Base-by-base conservation (phyloP, 2,329 filamentous ascomycete genomes). In the Fusarium tuaranense region DNA sequence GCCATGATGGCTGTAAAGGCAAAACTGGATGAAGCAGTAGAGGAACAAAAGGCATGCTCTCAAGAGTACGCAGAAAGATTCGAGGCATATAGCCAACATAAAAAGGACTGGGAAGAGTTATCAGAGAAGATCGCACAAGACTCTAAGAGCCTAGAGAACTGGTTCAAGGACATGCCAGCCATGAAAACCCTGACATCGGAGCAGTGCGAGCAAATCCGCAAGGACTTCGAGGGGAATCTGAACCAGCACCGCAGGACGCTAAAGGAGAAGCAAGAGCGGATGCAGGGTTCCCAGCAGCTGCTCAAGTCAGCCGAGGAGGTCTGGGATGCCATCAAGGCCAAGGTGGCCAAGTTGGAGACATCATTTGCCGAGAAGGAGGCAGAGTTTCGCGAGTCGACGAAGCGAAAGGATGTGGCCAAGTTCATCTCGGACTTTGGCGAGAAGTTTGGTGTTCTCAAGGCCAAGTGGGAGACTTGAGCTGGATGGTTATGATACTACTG, bases 261-360 rank as follows among this genome's bases (percentile, higher is more conserved):
- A 10, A 38, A 46, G 6, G 57, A 39, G 8, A 70, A 66, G 7
- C 53, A 32, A 1, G 46, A 41, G 8, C 41, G 39, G 2, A 14
- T 18, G 1, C 27, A 59, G 1, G 25, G 4, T 20, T 30, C 48
- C 18, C 30, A 30, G 7, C 7, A 8, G 3, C 18, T 55, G 18
- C n/a, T 63, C 0, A 12, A 36, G 2, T 46, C 30, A 0, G 51
- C 20, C 2, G 16, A 22, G 1, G 5, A 57, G 6, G 27, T 55
- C 16, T 53, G 58, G 8, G n/a, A 9, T 3, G 8, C 8, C 7
- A 16, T 8, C 9, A 48, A 68, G 7, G 16, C 9, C 7, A 27
- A 41, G 7, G 7, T 67, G 0, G 18, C 6, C 1, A 4, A 14
- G 2, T 30, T 14, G 6, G 2, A 18, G 16, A 12, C 14, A 0